Evolutionary conservation across 1,284 basidiomycete species (phyloP).

Genomic region (Cystobasidium slooffiae): DNA sequence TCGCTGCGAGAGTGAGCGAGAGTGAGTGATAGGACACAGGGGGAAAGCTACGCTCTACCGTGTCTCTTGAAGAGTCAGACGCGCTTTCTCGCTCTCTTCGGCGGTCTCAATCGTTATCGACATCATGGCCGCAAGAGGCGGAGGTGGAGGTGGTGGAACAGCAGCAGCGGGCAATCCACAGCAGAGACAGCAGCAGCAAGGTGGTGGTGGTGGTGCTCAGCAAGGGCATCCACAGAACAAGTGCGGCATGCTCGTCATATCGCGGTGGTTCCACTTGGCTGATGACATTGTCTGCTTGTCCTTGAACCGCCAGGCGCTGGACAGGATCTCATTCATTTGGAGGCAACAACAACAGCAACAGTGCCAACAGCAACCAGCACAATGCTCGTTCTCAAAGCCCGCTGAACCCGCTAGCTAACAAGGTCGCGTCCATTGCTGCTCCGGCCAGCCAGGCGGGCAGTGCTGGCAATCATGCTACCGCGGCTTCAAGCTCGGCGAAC

Average conservation of each 20-base stretch:
- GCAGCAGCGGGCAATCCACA: background rate
- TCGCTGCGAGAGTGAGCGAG: too few species aligned
- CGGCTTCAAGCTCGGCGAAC: constrained; percentile 2
- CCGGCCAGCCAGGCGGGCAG: background rate
- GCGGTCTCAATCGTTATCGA: background rate
- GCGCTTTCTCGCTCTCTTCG: too few species aligned
- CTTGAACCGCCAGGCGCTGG: constrained; percentile 29
- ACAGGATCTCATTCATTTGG: constrained; percentile 31
- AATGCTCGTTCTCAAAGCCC: constrained; percentile 7
- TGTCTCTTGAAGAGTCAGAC: too few species aligned
- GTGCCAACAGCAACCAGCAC: constrained; percentile 14
- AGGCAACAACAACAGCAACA: constrained; percentile 30
- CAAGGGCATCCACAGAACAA: background rate
- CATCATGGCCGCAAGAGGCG: constrained; percentile 11
- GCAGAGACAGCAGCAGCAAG: constrained; percentile 13
- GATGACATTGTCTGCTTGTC: background rate
- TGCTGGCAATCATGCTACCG: background rate
- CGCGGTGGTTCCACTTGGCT: too few species aligned
- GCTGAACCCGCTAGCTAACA: constrained; percentile 11
- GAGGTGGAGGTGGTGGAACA: background rate
- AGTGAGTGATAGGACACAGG: too few species aligned
- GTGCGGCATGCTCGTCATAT: background rate
- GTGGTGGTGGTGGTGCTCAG: background rate
- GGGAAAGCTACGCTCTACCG: too few species aligned
- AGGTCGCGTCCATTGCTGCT: constrained; percentile 2